Conservation (phyloP, 495 filamentous ascomycete genomes). For the Tricharina praecox region DNA sequence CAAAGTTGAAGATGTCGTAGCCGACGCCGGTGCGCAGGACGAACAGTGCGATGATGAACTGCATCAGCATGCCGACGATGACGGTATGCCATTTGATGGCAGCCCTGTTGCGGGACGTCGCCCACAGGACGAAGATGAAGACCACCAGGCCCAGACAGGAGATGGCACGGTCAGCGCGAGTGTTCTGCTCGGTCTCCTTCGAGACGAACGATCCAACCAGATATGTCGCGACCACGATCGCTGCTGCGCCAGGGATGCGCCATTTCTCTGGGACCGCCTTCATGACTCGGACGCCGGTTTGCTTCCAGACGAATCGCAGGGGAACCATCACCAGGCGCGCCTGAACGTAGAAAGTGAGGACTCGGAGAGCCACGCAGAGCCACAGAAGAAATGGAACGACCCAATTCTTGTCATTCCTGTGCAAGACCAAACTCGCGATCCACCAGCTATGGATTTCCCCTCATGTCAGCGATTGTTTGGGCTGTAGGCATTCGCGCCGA, state of each 20-base stretch:
- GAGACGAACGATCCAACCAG: slow-evolving; percentile 59
- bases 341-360: slow-evolving; percentile 58
- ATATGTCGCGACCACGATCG: slow-evolving; percentile 48
- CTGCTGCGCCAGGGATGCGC: slow-evolving; percentile 41
- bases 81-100: slow-evolving; percentile 74
- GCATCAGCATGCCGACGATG: slow-evolving; percentile 69
- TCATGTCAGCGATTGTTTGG: slow-evolving; percentile 3
- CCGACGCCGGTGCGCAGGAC: slow-evolving; percentile 60
- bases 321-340: slow-evolving; percentile 47
- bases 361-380: slow-evolving; percentile 52
- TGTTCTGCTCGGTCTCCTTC: slow-evolving; percentile 54
- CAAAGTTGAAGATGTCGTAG: slow-evolving; percentile 76
- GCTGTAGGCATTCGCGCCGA: not conserved
- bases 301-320: slow-evolving; percentile 46
- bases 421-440: slow-evolving; percentile 62
- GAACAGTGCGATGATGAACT: slow-evolving; percentile 77
- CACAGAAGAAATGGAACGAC: slow-evolving; percentile 70
- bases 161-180: slow-evolving; percentile 57
- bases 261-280: slow-evolving; percentile 43
- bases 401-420: slow-evolving; percentile 56
- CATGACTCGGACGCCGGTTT: slow-evolving; percentile 38
- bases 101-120: slow-evolving; percentile 52
- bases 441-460: slow-evolving; percentile 55
- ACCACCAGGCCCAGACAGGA: slow-evolving; percentile 66
- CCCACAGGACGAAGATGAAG: slow-evolving; percentile 47